Conservation (phyloP, 2,329 filamentous ascomycete species). For the Penicillium hesseltinei region DNA sequence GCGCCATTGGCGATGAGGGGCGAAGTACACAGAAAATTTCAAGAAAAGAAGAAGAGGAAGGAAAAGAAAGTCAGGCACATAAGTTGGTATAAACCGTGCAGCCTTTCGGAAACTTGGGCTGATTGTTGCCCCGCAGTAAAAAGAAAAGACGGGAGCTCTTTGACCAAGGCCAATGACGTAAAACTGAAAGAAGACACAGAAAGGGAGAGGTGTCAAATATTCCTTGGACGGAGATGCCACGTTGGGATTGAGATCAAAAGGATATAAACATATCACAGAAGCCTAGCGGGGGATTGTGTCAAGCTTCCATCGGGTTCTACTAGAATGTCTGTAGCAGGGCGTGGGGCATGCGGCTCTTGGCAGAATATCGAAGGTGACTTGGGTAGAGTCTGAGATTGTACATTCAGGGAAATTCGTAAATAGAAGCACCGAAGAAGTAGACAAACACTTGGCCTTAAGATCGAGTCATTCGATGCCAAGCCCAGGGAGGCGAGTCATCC, state of each 20-base stretch:
- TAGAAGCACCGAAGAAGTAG: background rate
- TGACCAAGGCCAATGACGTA: constrained; percentile 1
- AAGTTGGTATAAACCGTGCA: background rate
- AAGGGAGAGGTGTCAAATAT: background rate
- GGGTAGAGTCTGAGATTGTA: background rate
- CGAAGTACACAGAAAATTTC: too few species aligned
- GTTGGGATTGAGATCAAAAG: constrained; percentile 8
- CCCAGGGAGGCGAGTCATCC: constrained; percentile 10
- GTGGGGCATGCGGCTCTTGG: constrained; percentile 15
- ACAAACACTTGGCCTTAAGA: constrained; percentile 1
- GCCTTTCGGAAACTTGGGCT: background rate
- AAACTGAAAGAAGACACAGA: background rate
- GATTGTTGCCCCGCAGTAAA: constrained; percentile 5
- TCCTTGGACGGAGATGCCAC: constrained; percentile 7
- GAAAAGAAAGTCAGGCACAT: too few species aligned
- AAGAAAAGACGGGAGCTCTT: background rate
- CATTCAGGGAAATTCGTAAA: background rate
- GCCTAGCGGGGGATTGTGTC: constrained; percentile 14
- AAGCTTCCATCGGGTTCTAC: constrained; percentile 37
- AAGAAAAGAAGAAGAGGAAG: background rate
- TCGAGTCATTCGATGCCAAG: constrained; percentile 6
- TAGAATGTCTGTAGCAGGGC: constrained; percentile 32
- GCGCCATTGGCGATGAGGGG: background rate
- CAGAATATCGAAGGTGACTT: background rate
- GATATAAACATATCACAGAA: constrained; percentile 19